Percentiles rank a stretch among this genome's conserved stretches.
phyloP scores from a whole-genome alignment of 2,329 filamentous ascomycete species.

The Chaetomium strumarium region DNA sequence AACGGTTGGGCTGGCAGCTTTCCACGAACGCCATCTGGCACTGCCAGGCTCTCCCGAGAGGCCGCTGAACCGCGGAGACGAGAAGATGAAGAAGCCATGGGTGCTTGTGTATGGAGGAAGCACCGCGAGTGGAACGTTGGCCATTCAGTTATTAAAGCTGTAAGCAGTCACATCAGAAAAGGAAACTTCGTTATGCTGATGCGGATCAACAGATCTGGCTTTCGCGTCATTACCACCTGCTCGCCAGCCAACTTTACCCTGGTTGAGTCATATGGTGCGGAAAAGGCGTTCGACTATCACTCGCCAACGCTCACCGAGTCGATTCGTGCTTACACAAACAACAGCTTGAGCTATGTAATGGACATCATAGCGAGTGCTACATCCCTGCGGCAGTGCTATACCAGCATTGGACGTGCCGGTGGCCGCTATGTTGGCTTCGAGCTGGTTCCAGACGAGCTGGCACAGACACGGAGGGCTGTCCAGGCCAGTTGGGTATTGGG shows the following conservation, averaged over 20 bases:
- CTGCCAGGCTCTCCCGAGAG: conserved; percentile 14
- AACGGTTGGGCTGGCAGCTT: conserved; percentile 20
- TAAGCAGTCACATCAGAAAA: too few species aligned
- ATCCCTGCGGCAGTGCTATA: conserved; percentile 34
- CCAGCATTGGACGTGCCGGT: conserved; percentile 31
- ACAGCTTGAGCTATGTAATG: conserved; percentile 33
- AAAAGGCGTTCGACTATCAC: conserved; percentile 36
- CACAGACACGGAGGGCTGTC: not conserved
- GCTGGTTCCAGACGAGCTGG: not conserved
- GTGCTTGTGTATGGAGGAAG: conserved; percentile 25
- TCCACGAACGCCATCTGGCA: conserved; percentile 14
- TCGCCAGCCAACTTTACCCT: conserved; percentile 31
- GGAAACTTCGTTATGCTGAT: too few species aligned
- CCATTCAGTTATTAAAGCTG: conserved; percentile 26
- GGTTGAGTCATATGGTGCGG: conserved; percentile 35
- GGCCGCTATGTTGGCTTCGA: conserved; percentile 21
- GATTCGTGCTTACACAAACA: conserved; percentile 34
- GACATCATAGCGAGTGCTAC: conserved; percentile 33
- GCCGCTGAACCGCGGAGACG: not conserved
- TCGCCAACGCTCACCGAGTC: conserved; percentile 22
- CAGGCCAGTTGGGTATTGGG: not conserved
- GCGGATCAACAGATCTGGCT: conserved; percentile 10
- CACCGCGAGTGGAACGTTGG: conserved; percentile 21
- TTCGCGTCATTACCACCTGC: conserved; percentile 22
- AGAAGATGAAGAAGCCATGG: too few species aligned